Evolutionary conservation across 2,329 filamentous ascomycete genomes (phyloP), one percentile per base, ranked within the genome.

Genomic region (Penicillium capsulatum): DNA sequence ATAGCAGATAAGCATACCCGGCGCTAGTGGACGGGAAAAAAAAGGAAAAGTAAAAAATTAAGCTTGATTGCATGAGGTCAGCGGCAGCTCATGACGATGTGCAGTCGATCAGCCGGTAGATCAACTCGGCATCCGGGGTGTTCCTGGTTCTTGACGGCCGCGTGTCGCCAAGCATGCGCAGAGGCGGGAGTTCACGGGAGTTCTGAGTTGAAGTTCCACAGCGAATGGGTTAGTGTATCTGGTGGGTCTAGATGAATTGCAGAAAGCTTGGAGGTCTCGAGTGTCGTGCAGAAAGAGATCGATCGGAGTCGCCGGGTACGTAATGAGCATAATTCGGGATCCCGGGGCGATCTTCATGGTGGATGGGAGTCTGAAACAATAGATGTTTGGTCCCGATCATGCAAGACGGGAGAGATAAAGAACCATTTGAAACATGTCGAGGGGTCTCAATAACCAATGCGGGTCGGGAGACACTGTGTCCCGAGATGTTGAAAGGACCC

Each of bases 151-250:
- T 29, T n/a, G 17, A 22, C n/a, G 36, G 35, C 30, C 35, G 38
- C 36, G 45, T 45, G 36, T 45, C 27, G 27, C 31, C 17, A 22
- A 38, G 45, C 39, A 43, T 38, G 39, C 28, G 44, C 37, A 32
- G 36, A 34, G n/a, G n/a, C n/a, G n/a, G n/a, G n/a, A n/a, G n/a
- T n/a, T n/a, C n/a, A n/a, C n/a, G n/a, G n/a, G n/a, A n/a, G n/a
- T n/a, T n/a, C n/a, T n/a, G n/a, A n/a, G n/a, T n/a, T n/a, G n/a
- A n/a, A n/a, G n/a, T n/a, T n/a, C n/a, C n/a, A n/a, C n/a, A n/a
- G n/a, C n/a, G n/a, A n/a, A n/a, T n/a, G n/a, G n/a, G n/a, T n/a
- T n/a, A n/a, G n/a, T n/a, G n/a, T n/a, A n/a, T n/a, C n/a, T n/a
- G n/a, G 11, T 14, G 26, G 27, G n/a, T 6, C 27, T n/a, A 10